Percentiles rank a stretch among this genome's conserved stretches.
Evolutionary conservation across 306 rosid species (phyloP).

Genomic region (Corylus avellana): DNA sequence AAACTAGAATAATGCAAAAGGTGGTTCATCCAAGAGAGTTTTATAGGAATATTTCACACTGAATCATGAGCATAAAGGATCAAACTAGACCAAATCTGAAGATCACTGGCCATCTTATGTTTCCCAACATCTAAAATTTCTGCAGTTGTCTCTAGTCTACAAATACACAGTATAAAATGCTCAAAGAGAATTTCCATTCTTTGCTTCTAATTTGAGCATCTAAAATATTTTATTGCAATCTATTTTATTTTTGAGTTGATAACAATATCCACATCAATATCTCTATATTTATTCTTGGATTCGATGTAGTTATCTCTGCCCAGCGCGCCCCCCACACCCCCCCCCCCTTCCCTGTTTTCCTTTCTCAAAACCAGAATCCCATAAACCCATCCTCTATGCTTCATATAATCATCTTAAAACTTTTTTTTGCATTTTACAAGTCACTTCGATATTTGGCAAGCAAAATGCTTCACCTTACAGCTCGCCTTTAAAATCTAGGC

Average conservation of each 20-base stretch:
- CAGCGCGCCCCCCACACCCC: neutral
- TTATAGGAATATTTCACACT: neutral
- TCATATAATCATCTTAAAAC: neutral
- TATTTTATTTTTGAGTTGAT: neutral
- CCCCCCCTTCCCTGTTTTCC: too few species aligned
- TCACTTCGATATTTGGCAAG: neutral
- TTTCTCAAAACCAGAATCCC: neutral
- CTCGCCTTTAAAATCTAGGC: neutral
- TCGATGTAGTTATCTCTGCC: neutral
- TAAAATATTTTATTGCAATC: neutral
- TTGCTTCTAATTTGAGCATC: slow-evolving; percentile 3
- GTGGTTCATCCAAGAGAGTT: slow-evolving; percentile 14
- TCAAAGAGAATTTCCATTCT: neutral
- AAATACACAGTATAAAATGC: neutral
- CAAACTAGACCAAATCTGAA: neutral
- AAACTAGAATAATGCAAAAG: neutral
- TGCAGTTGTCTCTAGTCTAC: neutral
- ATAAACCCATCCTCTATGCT: neutral
- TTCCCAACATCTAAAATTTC: neutral
- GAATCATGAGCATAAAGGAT: neutral
- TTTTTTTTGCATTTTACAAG: neutral
- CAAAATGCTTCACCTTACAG: neutral
- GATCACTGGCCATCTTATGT: neutral
- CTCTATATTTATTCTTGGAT: neutral
- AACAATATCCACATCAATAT: neutral